These are phyloP conservation scores for Daldinia caldariorum DNA, from an alignment of 495 filamentous ascomycete species.

Conservation along the genomic window DNA sequence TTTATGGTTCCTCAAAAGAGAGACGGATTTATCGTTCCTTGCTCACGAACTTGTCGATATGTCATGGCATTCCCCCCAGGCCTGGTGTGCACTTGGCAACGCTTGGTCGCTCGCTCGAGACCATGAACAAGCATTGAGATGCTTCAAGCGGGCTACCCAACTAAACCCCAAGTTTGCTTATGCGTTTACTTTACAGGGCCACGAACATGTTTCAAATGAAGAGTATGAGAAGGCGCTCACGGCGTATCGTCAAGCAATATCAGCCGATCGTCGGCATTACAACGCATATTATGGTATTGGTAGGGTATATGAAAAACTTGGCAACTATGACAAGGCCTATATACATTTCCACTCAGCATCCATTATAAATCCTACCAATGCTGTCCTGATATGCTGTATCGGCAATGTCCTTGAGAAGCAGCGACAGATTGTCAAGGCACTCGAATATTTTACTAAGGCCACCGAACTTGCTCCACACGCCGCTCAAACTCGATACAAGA, in stretches of 20 bases:
- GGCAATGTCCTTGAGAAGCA: conserved; percentile 88
- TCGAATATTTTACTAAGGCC: conserved; percentile 82
- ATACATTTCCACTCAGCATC: conserved; percentile 89
- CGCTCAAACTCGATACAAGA: conserved; percentile 86
- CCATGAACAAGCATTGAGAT: conserved; percentile 92
- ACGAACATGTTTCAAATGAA: conserved; percentile 96
- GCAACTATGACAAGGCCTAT: conserved; percentile 89
- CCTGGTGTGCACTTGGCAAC: conserved; percentile 96
- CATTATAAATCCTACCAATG: conserved; percentile 88
- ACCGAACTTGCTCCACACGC: conserved; percentile 82
- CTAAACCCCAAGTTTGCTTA: conserved; percentile 92
- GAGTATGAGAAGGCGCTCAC: conserved; percentile 94
- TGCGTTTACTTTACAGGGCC: conserved; percentile 92
- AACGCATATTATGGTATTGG: conserved; percentile 98
- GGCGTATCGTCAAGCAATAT: conserved; percentile 82
- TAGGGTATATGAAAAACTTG: conserved; percentile 91
- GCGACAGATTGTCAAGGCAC: conserved; percentile 77
- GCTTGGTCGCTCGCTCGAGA: conserved; percentile 94
- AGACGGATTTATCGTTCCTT: conserved; percentile 89
- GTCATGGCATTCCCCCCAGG: conserved; percentile 87
- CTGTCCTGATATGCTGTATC: conserved; percentile 89
- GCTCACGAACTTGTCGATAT: conserved; percentile 87
- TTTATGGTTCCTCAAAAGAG: conserved; percentile 94
- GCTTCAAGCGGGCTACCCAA: conserved; percentile 94
- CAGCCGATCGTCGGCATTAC: conserved; percentile 88